phyloP scores from a whole-genome alignment of 345 rosid genomes.

The Sisymbrium irio region DNA sequence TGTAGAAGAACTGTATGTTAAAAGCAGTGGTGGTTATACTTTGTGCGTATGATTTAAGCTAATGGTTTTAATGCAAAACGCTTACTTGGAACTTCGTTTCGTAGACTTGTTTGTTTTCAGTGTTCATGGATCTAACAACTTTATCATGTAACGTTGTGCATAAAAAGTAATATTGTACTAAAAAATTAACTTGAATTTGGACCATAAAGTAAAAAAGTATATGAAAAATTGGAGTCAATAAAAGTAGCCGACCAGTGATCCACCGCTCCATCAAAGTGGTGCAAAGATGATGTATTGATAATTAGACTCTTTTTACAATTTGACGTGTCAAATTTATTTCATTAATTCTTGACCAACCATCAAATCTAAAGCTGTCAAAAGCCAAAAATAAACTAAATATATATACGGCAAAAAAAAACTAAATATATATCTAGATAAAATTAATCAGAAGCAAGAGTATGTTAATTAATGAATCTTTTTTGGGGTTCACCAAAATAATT shows the following conservation, averaged over 20 bases:
- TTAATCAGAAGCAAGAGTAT: not conserved
- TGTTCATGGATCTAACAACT: not conserved
- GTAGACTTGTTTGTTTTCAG: no score
- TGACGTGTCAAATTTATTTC: no score
- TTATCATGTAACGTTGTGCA: no score
- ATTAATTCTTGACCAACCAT: not conserved
- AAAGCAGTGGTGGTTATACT: not conserved
- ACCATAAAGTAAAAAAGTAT: not conserved
- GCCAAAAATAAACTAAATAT: not conserved
- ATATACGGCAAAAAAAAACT: no score
- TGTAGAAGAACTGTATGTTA: not conserved
- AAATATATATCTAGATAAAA: not conserved
- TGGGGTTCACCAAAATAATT: no score
- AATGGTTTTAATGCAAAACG: not conserved
- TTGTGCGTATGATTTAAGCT: slow-evolving; percentile 13
- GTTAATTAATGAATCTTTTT: no score
- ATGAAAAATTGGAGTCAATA: not conserved
- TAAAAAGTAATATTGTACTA: no score
- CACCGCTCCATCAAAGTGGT: slow-evolving; percentile 21
- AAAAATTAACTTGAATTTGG: not conserved
- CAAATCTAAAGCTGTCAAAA: not conserved
- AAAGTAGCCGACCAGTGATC: slow-evolving; percentile 33
- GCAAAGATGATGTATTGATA: slow-evolving; percentile 20
- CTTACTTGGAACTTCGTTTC: not conserved
- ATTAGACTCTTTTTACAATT: slow-evolving; percentile 22